Evolutionary conservation across 305 asterid genomes (phyloP).

Genomic region (Withania somnifera): DNA sequence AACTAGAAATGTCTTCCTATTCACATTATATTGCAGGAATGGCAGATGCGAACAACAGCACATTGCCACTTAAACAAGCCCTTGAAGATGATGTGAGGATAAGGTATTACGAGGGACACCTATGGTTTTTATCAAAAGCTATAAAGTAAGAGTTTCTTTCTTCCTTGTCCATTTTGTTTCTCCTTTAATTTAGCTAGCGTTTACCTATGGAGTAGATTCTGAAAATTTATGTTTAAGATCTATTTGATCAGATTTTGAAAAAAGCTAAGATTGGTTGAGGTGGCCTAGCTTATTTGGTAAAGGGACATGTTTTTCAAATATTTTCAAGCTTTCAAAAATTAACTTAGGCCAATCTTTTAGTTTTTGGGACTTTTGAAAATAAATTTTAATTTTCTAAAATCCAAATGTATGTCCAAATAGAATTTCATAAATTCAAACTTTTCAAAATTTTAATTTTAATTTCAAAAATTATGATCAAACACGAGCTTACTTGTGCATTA

Average conservation of each 20-base stretch:
- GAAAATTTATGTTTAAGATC: neutral
- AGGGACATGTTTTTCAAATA: neutral
- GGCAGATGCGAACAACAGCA: slow-evolving; percentile 25
- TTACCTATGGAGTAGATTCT: neutral
- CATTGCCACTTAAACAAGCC: slow-evolving; percentile 14
- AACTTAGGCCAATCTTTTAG: no score
- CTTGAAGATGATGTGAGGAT: slow-evolving; percentile 24
- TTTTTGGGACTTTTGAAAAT: no score
- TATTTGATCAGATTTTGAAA: no score
- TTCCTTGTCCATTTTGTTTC: no score
- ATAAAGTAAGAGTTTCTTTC: slow-evolving; percentile 21
- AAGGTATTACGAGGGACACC: slow-evolving; percentile 39
- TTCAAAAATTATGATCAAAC: neutral
- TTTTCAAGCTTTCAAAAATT: no score
- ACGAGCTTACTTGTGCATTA: neutral
- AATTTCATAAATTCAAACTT: neutral
- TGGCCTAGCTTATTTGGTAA: no score
- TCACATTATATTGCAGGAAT: slow-evolving; percentile 12
- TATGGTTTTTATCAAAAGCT: slow-evolving; percentile 21
- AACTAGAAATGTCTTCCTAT: neutral
- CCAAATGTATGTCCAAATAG: neutral
- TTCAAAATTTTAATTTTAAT: neutral
- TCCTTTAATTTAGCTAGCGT: neutral
- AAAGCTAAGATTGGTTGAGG: no score
- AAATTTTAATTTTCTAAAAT: no score